These are phyloP conservation scores for Aeschynomene evenia DNA, from an alignment of 306 rosid species.

Conservation along the genomic window DNA sequence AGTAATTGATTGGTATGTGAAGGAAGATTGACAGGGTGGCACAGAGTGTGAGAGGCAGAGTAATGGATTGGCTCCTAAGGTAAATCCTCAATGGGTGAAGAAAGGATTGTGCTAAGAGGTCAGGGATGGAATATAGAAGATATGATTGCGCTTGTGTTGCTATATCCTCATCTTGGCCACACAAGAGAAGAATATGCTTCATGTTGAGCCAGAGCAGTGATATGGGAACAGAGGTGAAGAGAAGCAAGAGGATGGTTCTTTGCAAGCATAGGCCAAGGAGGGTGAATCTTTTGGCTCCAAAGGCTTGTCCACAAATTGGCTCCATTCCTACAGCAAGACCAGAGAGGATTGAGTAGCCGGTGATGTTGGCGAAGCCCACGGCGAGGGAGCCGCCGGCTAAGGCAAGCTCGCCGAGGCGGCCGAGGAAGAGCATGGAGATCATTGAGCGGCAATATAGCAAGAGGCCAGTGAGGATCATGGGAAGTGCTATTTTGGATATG, in stretches of 20 bases:
- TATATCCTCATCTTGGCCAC: conserved; percentile 71
- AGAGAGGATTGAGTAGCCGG: conserved; percentile 88
- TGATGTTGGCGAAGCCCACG: conserved; percentile 81
- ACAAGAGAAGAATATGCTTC: conserved; percentile 61
- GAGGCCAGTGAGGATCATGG: conserved; percentile 82
- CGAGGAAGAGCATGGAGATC: conserved; percentile 94
- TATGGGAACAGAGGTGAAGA: conserved; percentile 60
- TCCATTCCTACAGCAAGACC: conserved; percentile 94
- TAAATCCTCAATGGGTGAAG: conserved; percentile 85
- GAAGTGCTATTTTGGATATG: conserved; percentile 66
- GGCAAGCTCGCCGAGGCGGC: conserved; percentile 77
- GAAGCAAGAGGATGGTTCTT: conserved; percentile 62
- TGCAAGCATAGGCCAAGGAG: conserved; percentile 79
- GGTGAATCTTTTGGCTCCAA: conserved; percentile 65
- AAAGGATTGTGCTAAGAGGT: conserved; percentile 75
- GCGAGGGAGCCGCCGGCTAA: conserved; percentile 94
- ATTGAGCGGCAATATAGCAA: conserved; percentile 82
- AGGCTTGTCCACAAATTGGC: conserved; percentile 90
- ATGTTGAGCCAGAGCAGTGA: conserved; percentile 81
- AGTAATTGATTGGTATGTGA: conserved; percentile 77
- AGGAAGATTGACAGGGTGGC: conserved; percentile 68
- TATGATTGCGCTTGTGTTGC: conserved; percentile 71
- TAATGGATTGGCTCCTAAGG: conserved; percentile 78
- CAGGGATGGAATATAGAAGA: conserved; percentile 82
- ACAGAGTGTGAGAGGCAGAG: conserved; percentile 83